Conservation (phyloP, 2,329 filamentous ascomycete species). For the Fusarium metavorans region DNA sequence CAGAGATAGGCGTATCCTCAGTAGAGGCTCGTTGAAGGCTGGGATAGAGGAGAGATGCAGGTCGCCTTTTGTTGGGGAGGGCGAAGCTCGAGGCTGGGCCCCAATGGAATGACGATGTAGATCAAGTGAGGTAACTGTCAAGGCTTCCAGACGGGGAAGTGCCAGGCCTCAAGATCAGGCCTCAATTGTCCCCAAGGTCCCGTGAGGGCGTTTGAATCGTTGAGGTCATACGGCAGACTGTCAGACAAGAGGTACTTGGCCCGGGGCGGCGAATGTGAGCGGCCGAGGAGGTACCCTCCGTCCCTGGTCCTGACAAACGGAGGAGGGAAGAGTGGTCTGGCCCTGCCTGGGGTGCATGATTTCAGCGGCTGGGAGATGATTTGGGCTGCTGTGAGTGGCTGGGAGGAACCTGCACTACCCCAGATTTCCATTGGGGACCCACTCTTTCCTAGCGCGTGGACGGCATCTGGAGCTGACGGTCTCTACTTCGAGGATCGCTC, state of each 20-base stretch:
- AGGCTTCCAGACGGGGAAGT: background rate
- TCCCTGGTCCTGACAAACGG: background rate
- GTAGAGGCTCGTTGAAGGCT: background rate
- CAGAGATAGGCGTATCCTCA: background rate
- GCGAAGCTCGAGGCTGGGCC: background rate
- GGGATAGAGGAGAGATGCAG: background rate
- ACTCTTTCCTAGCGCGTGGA: slow-evolving; percentile 3
- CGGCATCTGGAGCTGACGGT: slow-evolving; percentile 14
- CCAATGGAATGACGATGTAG: slow-evolving; percentile 8
- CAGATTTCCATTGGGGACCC: slow-evolving; percentile 31
- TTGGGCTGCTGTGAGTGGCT: slow-evolving; percentile 36
- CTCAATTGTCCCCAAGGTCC: slow-evolving; percentile 31
- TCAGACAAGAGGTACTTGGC: slow-evolving; percentile 17
- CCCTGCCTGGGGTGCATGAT: slow-evolving; percentile 4
- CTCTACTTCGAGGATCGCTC: background rate
- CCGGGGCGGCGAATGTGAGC: slow-evolving; percentile 3
- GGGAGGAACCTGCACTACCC: slow-evolving; percentile 28
- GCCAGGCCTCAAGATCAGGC: slow-evolving; percentile 27
- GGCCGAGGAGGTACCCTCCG: slow-evolving; percentile 6
- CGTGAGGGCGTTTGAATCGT: slow-evolving; percentile 35
- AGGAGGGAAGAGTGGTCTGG: background rate
- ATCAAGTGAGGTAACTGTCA: slow-evolving; percentile 22
- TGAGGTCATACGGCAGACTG: slow-evolving; percentile 41
- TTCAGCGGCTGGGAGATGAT: background rate
- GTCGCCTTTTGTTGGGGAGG: slow-evolving; percentile 12